Evolutionary conservation across 768 basidiomycete species (phyloP).

Genomic region (Leccinum pellstonianum): DNA sequence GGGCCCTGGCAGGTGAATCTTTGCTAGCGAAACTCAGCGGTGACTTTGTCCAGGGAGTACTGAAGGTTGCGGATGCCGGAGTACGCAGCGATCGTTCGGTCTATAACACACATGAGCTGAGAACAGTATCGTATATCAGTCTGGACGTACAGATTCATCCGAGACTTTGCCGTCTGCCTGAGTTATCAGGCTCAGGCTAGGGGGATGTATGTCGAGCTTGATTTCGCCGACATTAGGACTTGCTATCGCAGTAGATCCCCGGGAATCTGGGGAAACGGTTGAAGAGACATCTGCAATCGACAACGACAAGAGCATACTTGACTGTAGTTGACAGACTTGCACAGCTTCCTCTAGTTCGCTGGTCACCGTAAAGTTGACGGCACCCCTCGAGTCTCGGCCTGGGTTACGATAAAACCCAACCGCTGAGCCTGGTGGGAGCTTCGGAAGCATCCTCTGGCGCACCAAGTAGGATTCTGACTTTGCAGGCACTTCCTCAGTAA

Average conservation of each 20-base stretch:
- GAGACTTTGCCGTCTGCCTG: constrained; percentile 48
- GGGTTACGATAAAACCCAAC: constrained; percentile 74
- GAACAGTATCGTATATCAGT: constrained; percentile 1
- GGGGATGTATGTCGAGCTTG: constrained; percentile 13
- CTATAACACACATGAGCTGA: constrained; percentile 28
- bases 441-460: constrained; percentile 58
- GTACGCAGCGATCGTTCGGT: constrained; percentile 47
- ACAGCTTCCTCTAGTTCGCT: constrained; percentile 62
- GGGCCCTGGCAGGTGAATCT: constrained; percentile 64
- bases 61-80: constrained; percentile 40
- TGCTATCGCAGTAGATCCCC: constrained; percentile 6
- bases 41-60: constrained; percentile 52
- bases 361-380: constrained; percentile 74
- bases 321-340: constrained; percentile 11
- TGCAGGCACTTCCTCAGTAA: constrained; percentile 34
- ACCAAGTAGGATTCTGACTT: constrained; percentile 28
- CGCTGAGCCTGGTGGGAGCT: constrained; percentile 68
- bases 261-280: constrained; percentile 7
- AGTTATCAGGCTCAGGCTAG: constrained; percentile 23
- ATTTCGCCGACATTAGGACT: constrained; percentile 13
- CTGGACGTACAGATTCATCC: constrained; percentile 52
- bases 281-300: constrained; percentile 15
- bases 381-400: constrained; percentile 44
- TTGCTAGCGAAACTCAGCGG: constrained; percentile 55
- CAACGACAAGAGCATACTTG: constrained; percentile 27